Percentiles rank a stretch among this genome's conserved stretches.
These are phyloP conservation scores for Thielaviopsis euricoi DNA, from an alignment of 2,329 filamentous ascomycete genomes.

Conservation along the genomic window DNA sequence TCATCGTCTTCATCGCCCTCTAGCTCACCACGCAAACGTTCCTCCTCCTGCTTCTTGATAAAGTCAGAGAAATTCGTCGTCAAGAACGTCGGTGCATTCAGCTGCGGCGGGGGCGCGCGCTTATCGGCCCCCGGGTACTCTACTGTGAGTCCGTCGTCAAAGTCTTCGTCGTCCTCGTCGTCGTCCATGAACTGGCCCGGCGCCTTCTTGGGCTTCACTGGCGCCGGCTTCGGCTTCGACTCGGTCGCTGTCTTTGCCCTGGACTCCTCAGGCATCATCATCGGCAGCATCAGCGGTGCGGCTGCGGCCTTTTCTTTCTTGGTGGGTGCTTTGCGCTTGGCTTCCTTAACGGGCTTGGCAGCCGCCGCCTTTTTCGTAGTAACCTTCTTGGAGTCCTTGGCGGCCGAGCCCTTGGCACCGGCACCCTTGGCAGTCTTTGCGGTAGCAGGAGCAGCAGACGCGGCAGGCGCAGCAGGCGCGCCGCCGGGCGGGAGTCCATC, in stretches of 20 bases:
- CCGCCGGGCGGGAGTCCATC: constrained; percentile 12
- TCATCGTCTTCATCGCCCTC: constrained; percentile 17
- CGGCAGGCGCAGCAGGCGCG: constrained; percentile 5
- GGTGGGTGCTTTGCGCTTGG: constrained; percentile 18
- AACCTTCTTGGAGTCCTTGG: constrained; percentile 11
- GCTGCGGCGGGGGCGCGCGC: constrained; percentile 16
- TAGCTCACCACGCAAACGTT: constrained; percentile 20
- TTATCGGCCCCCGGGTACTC: constrained; percentile 40
- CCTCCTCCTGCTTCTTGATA: constrained; percentile 25
- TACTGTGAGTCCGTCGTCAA: constrained; percentile 39
- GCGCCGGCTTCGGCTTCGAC: constrained; percentile 9
- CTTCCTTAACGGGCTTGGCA: constrained; percentile 18
- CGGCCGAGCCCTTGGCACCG: constrained; percentile 3
- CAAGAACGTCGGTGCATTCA: constrained; percentile 19
- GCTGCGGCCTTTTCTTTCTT: constrained; percentile 24
- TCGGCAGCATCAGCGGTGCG: constrained; percentile 22
- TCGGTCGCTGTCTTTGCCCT: constrained; percentile 11
- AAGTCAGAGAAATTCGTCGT: constrained; percentile 37
- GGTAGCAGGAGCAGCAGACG: neutral
- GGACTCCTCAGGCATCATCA: constrained; percentile 14
- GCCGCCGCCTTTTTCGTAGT: constrained; percentile 15
- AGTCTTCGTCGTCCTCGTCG: constrained; percentile 38
- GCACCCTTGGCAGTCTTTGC: constrained; percentile 6
- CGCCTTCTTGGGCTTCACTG: constrained; percentile 7
- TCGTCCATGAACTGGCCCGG: constrained; percentile 23